A percentile compares a stretch with the other conserved stretches of the same genome.
Evolutionary conservation across 2,329 filamentous ascomycete species (phyloP).

Genomic region (Neurospora sp.): DNA sequence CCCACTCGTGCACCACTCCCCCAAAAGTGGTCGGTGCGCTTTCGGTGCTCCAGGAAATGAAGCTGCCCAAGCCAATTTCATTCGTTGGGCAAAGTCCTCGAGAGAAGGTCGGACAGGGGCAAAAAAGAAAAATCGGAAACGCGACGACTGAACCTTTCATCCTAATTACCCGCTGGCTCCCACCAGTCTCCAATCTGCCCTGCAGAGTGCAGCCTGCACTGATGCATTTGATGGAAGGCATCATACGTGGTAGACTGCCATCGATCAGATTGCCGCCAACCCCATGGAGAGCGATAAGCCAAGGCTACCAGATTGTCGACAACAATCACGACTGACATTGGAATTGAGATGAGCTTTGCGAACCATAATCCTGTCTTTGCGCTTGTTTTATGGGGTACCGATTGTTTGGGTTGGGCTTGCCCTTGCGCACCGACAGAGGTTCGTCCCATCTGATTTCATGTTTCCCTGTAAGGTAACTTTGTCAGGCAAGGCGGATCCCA

Average conservation of each 20-base stretch:
- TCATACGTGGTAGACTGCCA: too few relatives aligned
- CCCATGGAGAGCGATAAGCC: neutral
- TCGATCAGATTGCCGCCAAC: neutral
- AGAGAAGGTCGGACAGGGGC: neutral
- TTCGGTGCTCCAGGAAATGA: neutral
- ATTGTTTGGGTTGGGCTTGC: too few relatives aligned
- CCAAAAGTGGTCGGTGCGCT: neutral
- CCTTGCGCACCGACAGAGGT: neutral
- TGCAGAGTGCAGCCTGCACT: neutral
- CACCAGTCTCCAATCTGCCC: neutral
- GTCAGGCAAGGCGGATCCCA: neutral
- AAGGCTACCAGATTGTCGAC: neutral
- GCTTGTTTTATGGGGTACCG: neutral
- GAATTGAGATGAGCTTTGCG: neutral
- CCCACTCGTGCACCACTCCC: neutral
- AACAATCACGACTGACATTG: neutral
- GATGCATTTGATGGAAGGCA: neutral
- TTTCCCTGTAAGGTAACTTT: neutral
- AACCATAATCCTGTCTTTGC: neutral
- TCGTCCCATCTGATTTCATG: neutral
- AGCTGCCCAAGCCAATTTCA: neutral
- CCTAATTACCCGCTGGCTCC: neutral
- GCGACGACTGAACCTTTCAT: neutral
- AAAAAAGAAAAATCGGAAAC: neutral
- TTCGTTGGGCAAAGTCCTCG: neutral